Percentiles rank a stretch among this genome's conserved stretches.
These are phyloP conservation scores for Phoma sp. DNA, from an alignment of 2,329 filamentous ascomycete species.

Conservation along the genomic window DNA sequence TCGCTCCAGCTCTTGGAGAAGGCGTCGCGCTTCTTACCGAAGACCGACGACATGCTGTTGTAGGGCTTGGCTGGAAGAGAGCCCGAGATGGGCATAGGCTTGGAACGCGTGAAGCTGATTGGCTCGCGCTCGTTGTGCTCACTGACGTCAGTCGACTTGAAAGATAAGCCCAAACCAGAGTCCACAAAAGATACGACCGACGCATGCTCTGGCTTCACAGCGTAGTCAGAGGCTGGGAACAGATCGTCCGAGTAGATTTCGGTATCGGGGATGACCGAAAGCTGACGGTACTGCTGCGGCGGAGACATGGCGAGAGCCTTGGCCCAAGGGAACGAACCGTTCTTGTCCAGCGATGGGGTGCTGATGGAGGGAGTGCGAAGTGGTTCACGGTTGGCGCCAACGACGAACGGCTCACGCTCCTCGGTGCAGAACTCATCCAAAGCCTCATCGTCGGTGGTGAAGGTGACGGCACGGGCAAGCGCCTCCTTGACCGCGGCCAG, in stretches of 20 bases:
- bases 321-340: conserved; percentile 90
- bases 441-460: conserved; percentile 90
- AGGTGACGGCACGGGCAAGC: conserved; percentile 80
- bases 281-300: conserved; percentile 74
- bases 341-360: conserved; percentile 77
- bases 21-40: conserved; percentile 76
- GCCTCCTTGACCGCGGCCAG: conserved; percentile 78
- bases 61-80: conserved; percentile 72
- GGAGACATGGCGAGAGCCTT: conserved; percentile 83
- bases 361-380: conserved; percentile 94
- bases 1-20: conserved; percentile 99
- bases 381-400: conserved; percentile 87
- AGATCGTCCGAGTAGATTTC: conserved; percentile 83
- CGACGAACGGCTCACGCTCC: conserved; percentile 77
- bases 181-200: conserved; percentile 85
- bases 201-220: conserved; percentile 75
- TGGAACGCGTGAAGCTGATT: conserved; percentile 62
- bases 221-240: conserved; percentile 80
- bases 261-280: conserved; percentile 83
- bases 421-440: conserved; percentile 93
- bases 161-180: conserved; percentile 80
- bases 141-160: conserved; percentile 65
- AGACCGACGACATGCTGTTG: conserved; percentile 77
- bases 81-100: conserved; percentile 79
- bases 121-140: conserved; percentile 52